Base-by-base conservation (phyloP, 768 basidiomycete genomes). In the Clitopilus hobsonii region DNA sequence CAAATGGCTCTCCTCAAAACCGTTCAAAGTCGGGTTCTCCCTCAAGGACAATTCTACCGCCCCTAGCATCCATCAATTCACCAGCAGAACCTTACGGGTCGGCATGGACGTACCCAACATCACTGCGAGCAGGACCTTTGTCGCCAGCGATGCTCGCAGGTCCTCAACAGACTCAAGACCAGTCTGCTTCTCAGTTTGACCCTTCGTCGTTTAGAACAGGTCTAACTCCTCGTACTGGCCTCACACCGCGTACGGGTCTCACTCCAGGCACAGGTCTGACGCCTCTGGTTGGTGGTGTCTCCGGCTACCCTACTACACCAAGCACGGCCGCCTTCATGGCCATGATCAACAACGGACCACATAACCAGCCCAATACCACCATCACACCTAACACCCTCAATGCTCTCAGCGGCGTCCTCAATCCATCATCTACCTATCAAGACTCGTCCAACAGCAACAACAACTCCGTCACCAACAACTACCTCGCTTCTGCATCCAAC, bases 141-240 rank as follows among this genome's bases (percentile, higher is more conserved):
- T 94, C 91, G 5, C 96, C 96, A 26, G 94, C 96, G 53, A 96
- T 98, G 92, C 86, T 97, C 56, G 85, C 91, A 24, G 96, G 90
- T 7, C 95, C 94, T 3, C 86, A 84, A 67, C 77, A 77, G 48
- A 60, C 72, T 51, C 71, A 70, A 28, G 72, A 78, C 63, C 66
- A 62, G 64, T n/a, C 54, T 41, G 47, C 52, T 30, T 49, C 55
- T 20, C 64, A 77, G 50, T 95, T 92, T 67, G 91, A 94, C 65
- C 83, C 87, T 36, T 63, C 80, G 60, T 72, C 78, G 38, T 85
- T 92, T 74, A 84, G 92, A 45, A 94, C 93, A 0, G 92, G 94
- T 27, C 85, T 96, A 60, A 95, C 94, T 6, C 94, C 81, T 2
- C 75, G 89, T 18, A 89, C 91, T 0, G 94, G 94, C 36, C 84